Percentiles rank a stretch among this genome's conserved stretches.
Evolutionary conservation across 1,139 yeast species (phyloP).

Genomic region (Sugiyamaella sp.): DNA sequence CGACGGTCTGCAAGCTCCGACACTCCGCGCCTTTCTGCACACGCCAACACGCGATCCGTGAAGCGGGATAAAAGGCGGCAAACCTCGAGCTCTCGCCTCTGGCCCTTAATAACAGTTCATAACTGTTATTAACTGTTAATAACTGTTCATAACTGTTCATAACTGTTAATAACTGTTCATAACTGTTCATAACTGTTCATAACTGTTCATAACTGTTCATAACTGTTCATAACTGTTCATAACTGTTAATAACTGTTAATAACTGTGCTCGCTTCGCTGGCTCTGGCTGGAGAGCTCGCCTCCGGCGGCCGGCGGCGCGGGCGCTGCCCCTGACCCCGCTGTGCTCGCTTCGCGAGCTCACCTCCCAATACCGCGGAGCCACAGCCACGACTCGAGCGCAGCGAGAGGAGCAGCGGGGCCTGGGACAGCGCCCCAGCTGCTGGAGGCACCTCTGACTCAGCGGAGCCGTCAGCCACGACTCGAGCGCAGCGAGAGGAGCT

Average conservation of each 20-base stretch:
- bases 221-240: neutral
- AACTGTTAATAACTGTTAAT: no score
- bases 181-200: neutral
- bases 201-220: neutral
- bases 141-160: neutral
- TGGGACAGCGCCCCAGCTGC: no score
- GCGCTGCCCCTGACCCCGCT: neutral
- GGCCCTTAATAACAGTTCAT: neutral
- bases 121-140: neutral
- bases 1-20: conserved; percentile 3
- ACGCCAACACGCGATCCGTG: neutral
- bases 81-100: neutral
- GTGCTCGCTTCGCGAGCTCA: neutral
- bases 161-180: neutral
- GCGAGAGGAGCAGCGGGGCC: no score
- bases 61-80: neutral
- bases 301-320: neutral
- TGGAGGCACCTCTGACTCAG: no score
- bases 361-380: no score
- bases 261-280: no score
- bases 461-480: no score
- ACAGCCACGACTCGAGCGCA: no score
- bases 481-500: no score
- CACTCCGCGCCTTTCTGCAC: conserved; percentile 1
- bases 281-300: no score